A percentile compares a stretch with the other conserved stretches of the same genome.
Evolutionary conservation across 495 filamentous ascomycete genomes (phyloP).

Genomic region (Podospora sp.): DNA sequence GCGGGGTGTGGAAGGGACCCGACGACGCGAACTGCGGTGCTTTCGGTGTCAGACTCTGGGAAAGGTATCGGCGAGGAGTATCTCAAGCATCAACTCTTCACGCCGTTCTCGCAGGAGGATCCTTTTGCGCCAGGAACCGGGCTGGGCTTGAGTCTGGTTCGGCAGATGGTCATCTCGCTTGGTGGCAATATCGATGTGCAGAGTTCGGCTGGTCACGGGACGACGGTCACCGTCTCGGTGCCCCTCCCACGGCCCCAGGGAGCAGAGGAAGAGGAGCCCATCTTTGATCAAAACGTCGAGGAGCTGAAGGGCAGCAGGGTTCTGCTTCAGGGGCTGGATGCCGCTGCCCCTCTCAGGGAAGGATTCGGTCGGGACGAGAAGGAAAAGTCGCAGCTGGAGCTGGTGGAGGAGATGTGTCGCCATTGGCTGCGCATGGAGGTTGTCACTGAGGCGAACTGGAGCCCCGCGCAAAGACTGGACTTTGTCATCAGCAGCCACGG

Average conservation of each 20-base stretch:
- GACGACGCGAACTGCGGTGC: constrained; percentile 7
- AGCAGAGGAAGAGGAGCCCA: constrained; percentile 18
- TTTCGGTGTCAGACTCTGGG: constrained; percentile 65
- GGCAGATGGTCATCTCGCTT: constrained; percentile 62
- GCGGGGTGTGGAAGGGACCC: not conserved
- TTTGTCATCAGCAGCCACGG: constrained; percentile 24
- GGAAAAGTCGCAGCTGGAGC: constrained; percentile 30
- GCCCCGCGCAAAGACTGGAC: constrained; percentile 13
- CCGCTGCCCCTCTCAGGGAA: constrained; percentile 22
- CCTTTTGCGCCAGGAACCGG: constrained; percentile 66
- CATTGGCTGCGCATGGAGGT: constrained; percentile 34
- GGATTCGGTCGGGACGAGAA: constrained; percentile 33
- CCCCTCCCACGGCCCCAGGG: constrained; percentile 36
- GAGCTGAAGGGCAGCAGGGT: constrained; percentile 34
- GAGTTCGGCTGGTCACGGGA: constrained; percentile 59
- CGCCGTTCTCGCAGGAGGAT: constrained; percentile 72
- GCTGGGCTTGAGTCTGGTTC: constrained; percentile 67
- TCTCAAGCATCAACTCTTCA: constrained; percentile 63
- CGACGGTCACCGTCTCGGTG: constrained; percentile 58
- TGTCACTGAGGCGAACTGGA: constrained; percentile 7
- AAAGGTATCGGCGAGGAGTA: constrained; percentile 70
- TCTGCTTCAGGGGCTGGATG: constrained; percentile 37
- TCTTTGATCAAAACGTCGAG: constrained; percentile 36
- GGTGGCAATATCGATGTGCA: constrained; percentile 61
- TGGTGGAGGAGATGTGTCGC: constrained; percentile 32